Base-by-base conservation (phyloP, 1,284 basidiomycete genomes). In the Fomes fomentarius region DNA sequence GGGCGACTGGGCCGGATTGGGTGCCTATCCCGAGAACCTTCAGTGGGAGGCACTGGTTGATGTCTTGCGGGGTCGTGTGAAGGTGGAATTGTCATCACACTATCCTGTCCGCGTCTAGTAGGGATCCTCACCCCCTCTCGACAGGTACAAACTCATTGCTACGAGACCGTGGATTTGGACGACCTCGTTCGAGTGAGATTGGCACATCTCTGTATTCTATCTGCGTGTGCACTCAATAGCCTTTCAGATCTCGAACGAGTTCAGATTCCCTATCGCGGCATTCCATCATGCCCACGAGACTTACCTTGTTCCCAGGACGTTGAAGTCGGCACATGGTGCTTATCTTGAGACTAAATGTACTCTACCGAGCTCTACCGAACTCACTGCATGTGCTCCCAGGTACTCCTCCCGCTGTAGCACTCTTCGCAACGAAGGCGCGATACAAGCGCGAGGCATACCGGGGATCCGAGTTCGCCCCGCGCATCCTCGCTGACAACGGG, bases 221-320 rank as follows among this genome's bases (percentile, higher is more conserved):
- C n/a, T n/a, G n/a, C n/a, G n/a, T n/a, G n/a, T n/a, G n/a, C n/a
- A n/a, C n/a, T n/a, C n/a, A n/a, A n/a, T n/a, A n/a, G n/a, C n/a
- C n/a, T n/a, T n/a, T n/a, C n/a, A 87, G 85, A 70, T 89, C 38
- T 80, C 85, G 19, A 85, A 87, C 59, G 87, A 89, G 71, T 96
- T 94, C 79, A 76, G 88, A 63, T 94, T 94, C 72, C 80, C 84
- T 3, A 80, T 93, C 53, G 86, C 90, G 1, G 86, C 87, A 1
- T 90, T 96, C 71, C 94, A 96, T 69, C 93, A 96, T 66, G 93
- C 94, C 0, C 85, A 87, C 58, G 91, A 93, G 68, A 85, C 93
- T 0, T 96, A 92, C 68, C 82, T 96, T 21, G 87, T 94, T 14
- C 91, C 93, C 0, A 84, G 86, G 37, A 71, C 93, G 2, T 75